phyloP scores from a whole-genome alignment of 2,329 filamentous ascomycete species.

The Fusarium sulawesiense region DNA sequence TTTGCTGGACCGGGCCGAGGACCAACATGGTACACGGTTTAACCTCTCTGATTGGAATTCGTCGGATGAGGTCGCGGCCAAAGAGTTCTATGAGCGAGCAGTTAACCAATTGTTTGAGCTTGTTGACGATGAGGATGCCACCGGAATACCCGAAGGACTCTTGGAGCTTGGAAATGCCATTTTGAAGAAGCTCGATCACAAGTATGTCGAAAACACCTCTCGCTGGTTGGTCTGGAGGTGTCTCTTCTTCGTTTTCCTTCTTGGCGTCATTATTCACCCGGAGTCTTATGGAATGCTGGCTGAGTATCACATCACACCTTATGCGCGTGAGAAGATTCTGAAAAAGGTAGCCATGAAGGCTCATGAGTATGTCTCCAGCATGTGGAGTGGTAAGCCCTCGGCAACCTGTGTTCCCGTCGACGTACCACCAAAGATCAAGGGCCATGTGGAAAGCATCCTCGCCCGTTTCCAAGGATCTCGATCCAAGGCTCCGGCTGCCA shows the following conservation, averaged over 20 bases:
- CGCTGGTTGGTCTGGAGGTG: constrained; percentile 90
- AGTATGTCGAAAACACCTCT: constrained; percentile 78
- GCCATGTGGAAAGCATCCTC: constrained; percentile 78
- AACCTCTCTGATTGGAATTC: constrained; percentile 78
- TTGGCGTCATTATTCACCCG: constrained; percentile 86
- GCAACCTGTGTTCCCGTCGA: constrained; percentile 60
- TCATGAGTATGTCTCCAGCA: constrained; percentile 82
- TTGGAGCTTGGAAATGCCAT: constrained; percentile 88
- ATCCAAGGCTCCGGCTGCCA: constrained; percentile 62
- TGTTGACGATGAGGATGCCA: constrained; percentile 84
- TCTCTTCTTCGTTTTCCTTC: constrained; percentile 89
- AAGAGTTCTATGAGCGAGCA: constrained; percentile 88
- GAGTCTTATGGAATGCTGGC: constrained; percentile 84
- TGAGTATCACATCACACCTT: constrained; percentile 92
- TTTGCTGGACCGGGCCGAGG: constrained; percentile 85
- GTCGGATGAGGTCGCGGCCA: constrained; percentile 83
- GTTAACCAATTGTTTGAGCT: constrained; percentile 85
- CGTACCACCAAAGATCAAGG: constrained; percentile 71
- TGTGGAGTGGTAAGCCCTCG: constrained; percentile 75
- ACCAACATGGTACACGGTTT: constrained; percentile 77
- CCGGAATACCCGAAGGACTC: constrained; percentile 86
- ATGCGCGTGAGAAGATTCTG: constrained; percentile 84
- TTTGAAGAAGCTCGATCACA: constrained; percentile 77
- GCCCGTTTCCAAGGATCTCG: constrained; percentile 69
- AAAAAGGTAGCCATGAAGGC: constrained; percentile 84